phyloP scores from a whole-genome alignment of 139 green algal species.

The Micractinium conductrix region DNA sequence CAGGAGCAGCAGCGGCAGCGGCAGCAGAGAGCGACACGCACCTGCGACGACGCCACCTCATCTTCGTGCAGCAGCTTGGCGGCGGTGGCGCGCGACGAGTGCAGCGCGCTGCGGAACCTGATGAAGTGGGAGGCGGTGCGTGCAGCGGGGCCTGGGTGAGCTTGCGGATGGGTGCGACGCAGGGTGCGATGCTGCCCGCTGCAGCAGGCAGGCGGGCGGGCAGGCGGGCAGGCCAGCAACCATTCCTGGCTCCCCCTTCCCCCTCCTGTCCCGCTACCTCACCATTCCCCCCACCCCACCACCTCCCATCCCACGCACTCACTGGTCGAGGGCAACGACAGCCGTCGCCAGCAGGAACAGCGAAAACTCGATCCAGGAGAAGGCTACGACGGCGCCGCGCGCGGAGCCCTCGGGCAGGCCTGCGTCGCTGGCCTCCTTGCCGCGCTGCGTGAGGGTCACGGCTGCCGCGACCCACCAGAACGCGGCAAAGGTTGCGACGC shows the following conservation, averaged over 20 bases:
- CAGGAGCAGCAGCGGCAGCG: too few species aligned
- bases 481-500: neutral
- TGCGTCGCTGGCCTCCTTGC: neutral
- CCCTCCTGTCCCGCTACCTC: neutral
- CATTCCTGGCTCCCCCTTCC: neutral
- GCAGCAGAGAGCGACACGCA: too few species aligned
- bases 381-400: neutral
- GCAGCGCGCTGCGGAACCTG: too few species aligned
- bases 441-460: neutral
- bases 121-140: too few species aligned
- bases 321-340: neutral
- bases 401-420: neutral
- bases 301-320: neutral
- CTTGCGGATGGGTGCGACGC: too few species aligned
- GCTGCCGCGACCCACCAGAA: conserved; percentile 1
- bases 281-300: neutral
- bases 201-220: too few species aligned
- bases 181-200: too few species aligned
- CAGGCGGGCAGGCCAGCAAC: too few species aligned
- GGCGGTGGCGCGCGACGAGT: too few species aligned
- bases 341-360: neutral
- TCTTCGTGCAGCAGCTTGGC: too few species aligned
- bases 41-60: too few species aligned
- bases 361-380: conserved; percentile 3
- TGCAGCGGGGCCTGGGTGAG: too few species aligned